These are phyloP conservation scores for Cyberlindnera saturnus DNA, from an alignment of 805 yeast genomes.

Conservation along the genomic window DNA sequence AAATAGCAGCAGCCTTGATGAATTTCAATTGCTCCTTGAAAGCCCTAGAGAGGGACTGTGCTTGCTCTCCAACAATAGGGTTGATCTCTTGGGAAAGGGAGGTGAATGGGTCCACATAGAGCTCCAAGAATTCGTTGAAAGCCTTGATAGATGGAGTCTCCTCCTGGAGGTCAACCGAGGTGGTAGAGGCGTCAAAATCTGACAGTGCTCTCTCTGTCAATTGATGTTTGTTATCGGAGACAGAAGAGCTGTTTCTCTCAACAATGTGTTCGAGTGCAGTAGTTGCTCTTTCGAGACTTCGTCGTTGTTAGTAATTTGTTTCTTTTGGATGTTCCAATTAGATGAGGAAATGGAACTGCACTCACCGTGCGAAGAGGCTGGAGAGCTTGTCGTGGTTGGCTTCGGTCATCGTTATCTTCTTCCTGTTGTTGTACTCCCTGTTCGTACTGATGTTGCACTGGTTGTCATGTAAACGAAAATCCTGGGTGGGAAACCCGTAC, in stretches of 20 bases:
- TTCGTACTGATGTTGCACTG: neutral
- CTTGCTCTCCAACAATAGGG: constrained; percentile 51
- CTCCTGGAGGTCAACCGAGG: constrained; percentile 7
- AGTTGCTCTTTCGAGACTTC: constrained; percentile 24
- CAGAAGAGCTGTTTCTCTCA: constrained; percentile 10
- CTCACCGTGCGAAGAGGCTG: constrained; percentile 16
- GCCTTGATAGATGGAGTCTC: constrained; percentile 37
- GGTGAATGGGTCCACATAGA: constrained; percentile 55
- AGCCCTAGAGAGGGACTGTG: constrained; percentile 41
- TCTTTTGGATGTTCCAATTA: too few species aligned
- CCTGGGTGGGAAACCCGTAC: too few species aligned
- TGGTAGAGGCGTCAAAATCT: constrained; percentile 6
- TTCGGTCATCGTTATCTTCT: constrained; percentile 7
- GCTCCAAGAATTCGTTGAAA: constrained; percentile 49
- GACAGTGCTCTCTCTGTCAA: constrained; percentile 5
- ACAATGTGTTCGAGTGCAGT: constrained; percentile 22
- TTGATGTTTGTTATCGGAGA: neutral
- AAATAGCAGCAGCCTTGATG: constrained; percentile 48
- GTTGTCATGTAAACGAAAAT: too few species aligned
- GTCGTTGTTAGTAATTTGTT: neutral
- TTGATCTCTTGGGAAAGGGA: constrained; percentile 47
- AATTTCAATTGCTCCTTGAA: constrained; percentile 54
- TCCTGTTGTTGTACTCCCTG: neutral
- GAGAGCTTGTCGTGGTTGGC: constrained; percentile 13
- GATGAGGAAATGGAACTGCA: neutral